Evolutionary conservation across 371 early-diverging fungal species (phyloP).

Genomic region (Mucor circinelloides): DNA sequence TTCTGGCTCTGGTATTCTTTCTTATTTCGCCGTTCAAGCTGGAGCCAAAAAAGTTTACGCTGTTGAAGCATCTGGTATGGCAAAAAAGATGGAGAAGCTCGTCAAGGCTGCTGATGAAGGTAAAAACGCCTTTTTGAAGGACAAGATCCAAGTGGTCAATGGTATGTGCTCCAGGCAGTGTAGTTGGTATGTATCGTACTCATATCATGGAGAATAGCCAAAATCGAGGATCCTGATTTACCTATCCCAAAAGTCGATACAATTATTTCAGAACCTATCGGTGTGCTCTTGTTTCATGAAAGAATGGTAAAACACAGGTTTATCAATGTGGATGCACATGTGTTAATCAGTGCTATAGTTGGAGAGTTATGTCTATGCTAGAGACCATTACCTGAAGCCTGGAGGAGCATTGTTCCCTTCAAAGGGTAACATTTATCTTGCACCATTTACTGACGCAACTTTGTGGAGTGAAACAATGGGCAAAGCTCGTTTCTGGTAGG

Average conservation of each 20-base stretch:
- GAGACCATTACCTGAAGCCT: conserved; percentile 90
- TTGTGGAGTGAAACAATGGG: conserved; percentile 93
- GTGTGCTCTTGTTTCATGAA: conserved; percentile 94
- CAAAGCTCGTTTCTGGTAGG: conserved; percentile 83
- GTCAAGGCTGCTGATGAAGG: conserved; percentile 60
- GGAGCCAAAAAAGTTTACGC: conserved; percentile 93
- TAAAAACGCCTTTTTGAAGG: conserved; percentile 81
- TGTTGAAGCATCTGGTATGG: conserved; percentile 97
- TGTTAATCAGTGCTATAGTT: conserved; percentile 41
- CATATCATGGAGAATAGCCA: conserved; percentile 51
- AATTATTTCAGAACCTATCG: conserved; percentile 96
- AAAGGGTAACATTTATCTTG: conserved; percentile 84
- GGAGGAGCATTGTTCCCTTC: conserved; percentile 93
- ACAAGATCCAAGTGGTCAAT: conserved; percentile 82
- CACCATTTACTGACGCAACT: conserved; percentile 83
- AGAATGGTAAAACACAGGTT: conserved; percentile 66
- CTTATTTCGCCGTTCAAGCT: conserved; percentile 93
- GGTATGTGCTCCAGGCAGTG: conserved; percentile 39
- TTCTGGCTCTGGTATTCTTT: conserved; percentile 92
- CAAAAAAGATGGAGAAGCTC: conserved; percentile 82
- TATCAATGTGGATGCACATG: not conserved
- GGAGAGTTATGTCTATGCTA: conserved; percentile 82
- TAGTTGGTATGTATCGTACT: not conserved
- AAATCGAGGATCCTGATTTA: conserved; percentile 80
- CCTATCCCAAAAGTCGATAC: conserved; percentile 87